phyloP scores from a whole-genome alignment of 768 basidiomycete species.

The Mycena sanguinolenta region DNA sequence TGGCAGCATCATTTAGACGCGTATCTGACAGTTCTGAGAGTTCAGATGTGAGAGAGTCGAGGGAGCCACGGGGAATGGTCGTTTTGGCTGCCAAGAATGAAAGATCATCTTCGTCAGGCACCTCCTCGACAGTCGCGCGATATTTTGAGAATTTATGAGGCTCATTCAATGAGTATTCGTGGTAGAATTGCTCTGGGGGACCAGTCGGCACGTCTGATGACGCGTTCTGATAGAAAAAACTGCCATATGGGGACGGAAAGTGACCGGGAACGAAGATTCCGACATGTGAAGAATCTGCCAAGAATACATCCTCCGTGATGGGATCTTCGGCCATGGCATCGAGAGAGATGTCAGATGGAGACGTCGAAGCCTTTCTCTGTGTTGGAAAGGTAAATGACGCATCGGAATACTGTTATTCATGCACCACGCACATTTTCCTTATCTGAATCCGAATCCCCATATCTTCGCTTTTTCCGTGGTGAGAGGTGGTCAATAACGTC shows the following conservation, averaged over 20 bases:
- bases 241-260: neutral
- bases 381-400: too few species aligned
- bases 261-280: neutral
- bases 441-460: neutral
- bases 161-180: neutral
- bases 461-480: neutral
- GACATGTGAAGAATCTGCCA: too few species aligned
- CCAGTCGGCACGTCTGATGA: neutral
- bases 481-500: neutral
- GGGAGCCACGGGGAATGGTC: neutral
- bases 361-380: too few species aligned
- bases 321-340: neutral
- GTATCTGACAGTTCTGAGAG: neutral
- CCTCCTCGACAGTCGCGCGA: neutral
- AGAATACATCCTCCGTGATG: neutral
- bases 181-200: neutral
- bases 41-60: neutral
- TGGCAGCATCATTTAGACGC: neutral
- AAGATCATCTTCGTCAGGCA: neutral
- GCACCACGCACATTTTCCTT: neutral
- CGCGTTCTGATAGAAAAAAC: too few species aligned
- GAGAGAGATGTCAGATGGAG: too few species aligned
- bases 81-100: neutral
- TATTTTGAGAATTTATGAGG: neutral
- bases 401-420: neutral